Base-by-base conservation (phyloP, 2,329 filamentous ascomycete species). In the Talaromyces sp. region DNA sequence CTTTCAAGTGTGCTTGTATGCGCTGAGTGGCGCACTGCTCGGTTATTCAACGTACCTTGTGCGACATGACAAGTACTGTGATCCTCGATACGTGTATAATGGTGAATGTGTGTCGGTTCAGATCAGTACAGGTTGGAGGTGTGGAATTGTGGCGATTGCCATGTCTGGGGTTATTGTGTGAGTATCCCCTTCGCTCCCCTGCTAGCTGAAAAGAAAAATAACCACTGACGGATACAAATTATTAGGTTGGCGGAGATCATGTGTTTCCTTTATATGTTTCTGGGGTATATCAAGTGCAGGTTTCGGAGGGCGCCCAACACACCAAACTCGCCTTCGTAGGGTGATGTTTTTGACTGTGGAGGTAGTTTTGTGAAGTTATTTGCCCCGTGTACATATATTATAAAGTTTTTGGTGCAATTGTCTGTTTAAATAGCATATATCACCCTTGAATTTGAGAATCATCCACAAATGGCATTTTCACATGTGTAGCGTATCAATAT, bases 11-110 rank as follows among this genome's bases (percentile, higher is more conserved):
- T 16, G 52, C 10, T 28, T 61, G 34, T 58, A 54, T 18, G 27
- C 47, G 5, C n/a, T 51, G 9, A 36, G 33, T 12, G 34, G 60
- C 4, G 55, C 55, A 16, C 44, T 61, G 27, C 10, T 50, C 2
- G 60, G 55, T n/a, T 61, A 61, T n/a, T 54, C 54, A 9, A 51
- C 55, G n/a, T 61, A 61, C 36, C 53, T 61, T 18, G 57, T 55
- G n/a, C 60, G 60, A n/a, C 44, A 61, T 28, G 57, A 61, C 30
- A 9, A 30, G n/a, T 16, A 47, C 6, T 61, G 55, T 28, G 42
- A 53, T 27, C n/a, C 47, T 12, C 44, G 54, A 23, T 14, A 3
- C 5, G 44, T 34, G 5, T 5, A 44, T 14, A n/a, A 18, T 2
- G 23, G 23, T 23, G n/a, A 54, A 12, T 57, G 60, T 27, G 42